These are phyloP conservation scores for Populus deltoides DNA, from an alignment of 345 rosid species.

Conservation along the genomic window DNA sequence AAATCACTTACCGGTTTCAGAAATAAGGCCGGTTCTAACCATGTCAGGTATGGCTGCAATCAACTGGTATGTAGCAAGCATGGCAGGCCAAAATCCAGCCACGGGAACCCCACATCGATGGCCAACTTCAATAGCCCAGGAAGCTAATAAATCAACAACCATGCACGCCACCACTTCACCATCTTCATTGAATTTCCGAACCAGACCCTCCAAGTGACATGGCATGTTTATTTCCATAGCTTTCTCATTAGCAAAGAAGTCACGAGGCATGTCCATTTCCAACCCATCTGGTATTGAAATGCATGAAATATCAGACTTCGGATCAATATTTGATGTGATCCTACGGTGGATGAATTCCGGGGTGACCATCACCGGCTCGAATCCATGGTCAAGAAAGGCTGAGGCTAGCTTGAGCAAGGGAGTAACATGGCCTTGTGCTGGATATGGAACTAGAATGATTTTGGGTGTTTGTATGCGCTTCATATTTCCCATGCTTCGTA, in stretches of 20 bases:
- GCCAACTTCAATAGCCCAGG: slow-evolving; percentile 62
- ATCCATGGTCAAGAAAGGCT: slow-evolving; percentile 41
- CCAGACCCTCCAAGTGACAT: slow-evolving; percentile 44
- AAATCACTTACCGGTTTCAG: slow-evolving; percentile 42
- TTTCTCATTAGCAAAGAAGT: slow-evolving; percentile 62
- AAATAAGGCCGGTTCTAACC: slow-evolving; percentile 43
- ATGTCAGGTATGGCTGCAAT: slow-evolving; percentile 63
- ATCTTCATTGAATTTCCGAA: slow-evolving; percentile 27
- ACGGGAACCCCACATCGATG: slow-evolving; percentile 47
- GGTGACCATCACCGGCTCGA: slow-evolving; percentile 44
- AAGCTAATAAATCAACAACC: slow-evolving; percentile 68
- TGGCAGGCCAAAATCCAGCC: slow-evolving; percentile 77
- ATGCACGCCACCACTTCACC: slow-evolving; percentile 40
- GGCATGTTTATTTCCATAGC: slow-evolving; percentile 66
- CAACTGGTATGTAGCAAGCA: slow-evolving; percentile 57
- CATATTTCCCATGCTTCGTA: neutral
- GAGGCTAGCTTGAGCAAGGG: slow-evolving; percentile 70
- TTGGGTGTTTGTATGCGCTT: slow-evolving; percentile 26
- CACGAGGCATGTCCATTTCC: slow-evolving; percentile 30
- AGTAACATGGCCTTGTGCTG: slow-evolving; percentile 79
- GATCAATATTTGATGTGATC: slow-evolving; percentile 24
- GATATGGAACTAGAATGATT: slow-evolving; percentile 67
- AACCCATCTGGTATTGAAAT: slow-evolving; percentile 47
- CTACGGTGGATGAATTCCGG: slow-evolving; percentile 57
- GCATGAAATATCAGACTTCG: slow-evolving; percentile 22